Evolutionary conservation across 768 basidiomycete genomes (phyloP).

Genomic region (Leccinellum luteum): DNA sequence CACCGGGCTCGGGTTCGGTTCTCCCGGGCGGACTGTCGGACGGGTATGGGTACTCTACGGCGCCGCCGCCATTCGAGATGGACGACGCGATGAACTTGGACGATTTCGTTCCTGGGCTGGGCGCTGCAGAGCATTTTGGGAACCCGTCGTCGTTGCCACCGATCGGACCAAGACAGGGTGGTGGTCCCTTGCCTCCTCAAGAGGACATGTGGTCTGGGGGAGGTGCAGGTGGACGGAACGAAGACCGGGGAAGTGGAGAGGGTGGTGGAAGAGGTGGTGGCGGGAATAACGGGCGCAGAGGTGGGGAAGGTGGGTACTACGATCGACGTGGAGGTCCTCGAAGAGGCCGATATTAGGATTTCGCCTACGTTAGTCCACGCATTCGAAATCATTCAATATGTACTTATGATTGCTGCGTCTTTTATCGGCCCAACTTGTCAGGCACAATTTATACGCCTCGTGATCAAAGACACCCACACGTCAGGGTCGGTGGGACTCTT

Average conservation of each 20-base stretch:
- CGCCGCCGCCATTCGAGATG: slow-evolving; percentile 16
- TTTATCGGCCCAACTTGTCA: no score
- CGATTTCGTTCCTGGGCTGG: slow-evolving; percentile 66
- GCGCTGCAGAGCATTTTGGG: slow-evolving; percentile 34
- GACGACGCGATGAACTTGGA: slow-evolving; percentile 40
- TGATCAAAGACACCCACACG: no score
- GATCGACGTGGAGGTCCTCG: slow-evolving; percentile 26
- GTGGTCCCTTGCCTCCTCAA: slow-evolving; percentile 44
- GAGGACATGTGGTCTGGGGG: slow-evolving; percentile 48
- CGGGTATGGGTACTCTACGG: slow-evolving; percentile 25
- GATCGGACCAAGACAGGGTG: slow-evolving; percentile 33
- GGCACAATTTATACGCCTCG: no score
- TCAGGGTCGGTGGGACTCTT: no score
- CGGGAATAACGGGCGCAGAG: slow-evolving; percentile 26
- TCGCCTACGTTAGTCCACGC: not conserved
- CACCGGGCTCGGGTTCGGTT: slow-evolving; percentile 11
- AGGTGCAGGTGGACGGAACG: slow-evolving; percentile 30
- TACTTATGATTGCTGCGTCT: not conserved
- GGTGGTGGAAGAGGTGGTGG: slow-evolving; percentile 34
- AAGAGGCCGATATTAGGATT: slow-evolving; percentile 25
- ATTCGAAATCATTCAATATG: not conserved
- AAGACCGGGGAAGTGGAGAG: slow-evolving; percentile 38
- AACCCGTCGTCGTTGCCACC: slow-evolving; percentile 8
- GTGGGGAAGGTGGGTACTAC: slow-evolving; percentile 34
- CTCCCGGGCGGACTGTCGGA: slow-evolving; percentile 17